These are phyloP conservation scores for Aureobasidium mangrovei DNA, from an alignment of 2,329 filamentous ascomycete genomes.

Conservation along the genomic window DNA sequence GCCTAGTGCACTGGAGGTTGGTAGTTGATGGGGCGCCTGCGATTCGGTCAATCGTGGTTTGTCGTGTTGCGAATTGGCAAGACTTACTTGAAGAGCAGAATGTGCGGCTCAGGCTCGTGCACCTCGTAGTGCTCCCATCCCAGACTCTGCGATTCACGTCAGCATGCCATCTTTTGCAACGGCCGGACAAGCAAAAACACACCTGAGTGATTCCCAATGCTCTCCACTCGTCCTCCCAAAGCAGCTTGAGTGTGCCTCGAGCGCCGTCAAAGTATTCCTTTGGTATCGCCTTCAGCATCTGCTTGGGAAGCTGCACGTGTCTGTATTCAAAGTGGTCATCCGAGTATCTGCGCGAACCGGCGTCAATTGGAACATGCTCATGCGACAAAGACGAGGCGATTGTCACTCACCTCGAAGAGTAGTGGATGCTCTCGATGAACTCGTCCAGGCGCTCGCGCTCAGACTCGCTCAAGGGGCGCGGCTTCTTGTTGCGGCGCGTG, in stretches of 20 bases:
- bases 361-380: neutral
- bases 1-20: conserved; percentile 50
- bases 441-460: conserved; percentile 83
- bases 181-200: conserved; percentile 23
- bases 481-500: conserved; percentile 76
- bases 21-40: conserved; percentile 75
- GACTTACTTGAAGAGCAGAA: conserved; percentile 92
- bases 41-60: conserved; percentile 1
- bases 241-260: conserved; percentile 86
- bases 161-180: neutral
- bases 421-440: conserved; percentile 89
- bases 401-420: conserved; percentile 68
- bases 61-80: neutral
- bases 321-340: conserved; percentile 93
- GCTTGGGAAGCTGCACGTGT: conserved; percentile 93
- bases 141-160: conserved; percentile 57
- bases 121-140: conserved; percentile 99
- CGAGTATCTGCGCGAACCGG: conserved; percentile 59
- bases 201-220: conserved; percentile 96
- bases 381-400: neutral
- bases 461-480: conserved; percentile 67
- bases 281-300: conserved; percentile 95
- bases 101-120: conserved; percentile 96
- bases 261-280: conserved; percentile 84
- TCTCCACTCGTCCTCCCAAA: conserved; percentile 99